Conservation (phyloP, 495 filamentous ascomycete genomes). For the Penicillium arizonense region DNA sequence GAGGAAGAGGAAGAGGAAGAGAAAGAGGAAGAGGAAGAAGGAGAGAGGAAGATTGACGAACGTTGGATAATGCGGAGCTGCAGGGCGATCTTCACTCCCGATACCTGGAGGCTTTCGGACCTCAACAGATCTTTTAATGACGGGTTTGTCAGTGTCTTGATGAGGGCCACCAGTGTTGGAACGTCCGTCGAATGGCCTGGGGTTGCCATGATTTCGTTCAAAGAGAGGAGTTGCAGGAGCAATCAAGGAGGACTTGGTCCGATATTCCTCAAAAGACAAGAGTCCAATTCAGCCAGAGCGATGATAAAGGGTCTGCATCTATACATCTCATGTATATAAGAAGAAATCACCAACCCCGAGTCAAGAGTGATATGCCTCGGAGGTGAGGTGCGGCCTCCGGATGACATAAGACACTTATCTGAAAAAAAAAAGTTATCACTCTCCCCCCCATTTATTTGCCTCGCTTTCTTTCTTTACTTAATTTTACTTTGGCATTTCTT, state of each 20-base stretch:
- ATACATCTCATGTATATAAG: conserved; percentile 21
- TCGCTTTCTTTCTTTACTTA: background rate
- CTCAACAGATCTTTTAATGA: conserved; percentile 73
- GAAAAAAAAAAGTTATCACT: conserved; percentile 14
- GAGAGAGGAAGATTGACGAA: conserved; percentile 42
- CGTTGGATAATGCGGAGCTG: conserved; percentile 73
- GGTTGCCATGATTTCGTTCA: conserved; percentile 42
- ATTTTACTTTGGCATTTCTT: conserved; percentile 2
- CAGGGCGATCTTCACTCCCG: conserved; percentile 77
- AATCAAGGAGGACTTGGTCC: conserved; percentile 6
- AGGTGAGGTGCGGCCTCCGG: conserved; percentile 23
- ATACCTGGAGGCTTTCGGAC: conserved; percentile 64
- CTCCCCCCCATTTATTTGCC: background rate
- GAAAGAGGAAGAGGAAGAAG: conserved; percentile 2
- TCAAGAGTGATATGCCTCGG: conserved; percentile 23
- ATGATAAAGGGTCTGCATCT: conserved; percentile 5
- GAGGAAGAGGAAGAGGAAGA: conserved; percentile 5
- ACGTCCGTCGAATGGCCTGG: conserved; percentile 37
- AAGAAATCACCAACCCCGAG: background rate
- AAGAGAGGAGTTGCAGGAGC: background rate
- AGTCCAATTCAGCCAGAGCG: conserved; percentile 20
- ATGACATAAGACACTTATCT: conserved; percentile 44
- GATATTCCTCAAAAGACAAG: conserved; percentile 3
- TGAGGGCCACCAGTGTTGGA: conserved; percentile 38
- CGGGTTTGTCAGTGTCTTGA: conserved; percentile 65